phyloP scores from a whole-genome alignment of 257 asterid genomes.

The Fraxinus excelsior region DNA sequence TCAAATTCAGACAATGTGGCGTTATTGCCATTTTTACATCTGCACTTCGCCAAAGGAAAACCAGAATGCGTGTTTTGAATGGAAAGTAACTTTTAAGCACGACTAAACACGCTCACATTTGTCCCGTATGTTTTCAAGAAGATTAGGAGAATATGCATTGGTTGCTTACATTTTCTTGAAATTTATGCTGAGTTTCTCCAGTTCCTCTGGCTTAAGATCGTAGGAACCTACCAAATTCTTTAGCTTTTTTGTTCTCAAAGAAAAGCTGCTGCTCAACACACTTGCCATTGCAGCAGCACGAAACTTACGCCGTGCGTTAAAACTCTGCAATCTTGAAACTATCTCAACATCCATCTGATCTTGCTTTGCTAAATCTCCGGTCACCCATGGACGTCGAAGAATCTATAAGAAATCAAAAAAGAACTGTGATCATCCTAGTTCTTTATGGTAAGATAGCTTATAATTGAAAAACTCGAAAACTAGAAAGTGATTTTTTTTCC shows the following conservation, averaged over 20 bases:
- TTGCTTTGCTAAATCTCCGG: constrained; percentile 70
- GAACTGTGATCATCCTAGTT: background rate
- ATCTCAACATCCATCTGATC: constrained; percentile 84
- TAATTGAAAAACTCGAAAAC: background rate
- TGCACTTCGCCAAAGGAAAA: constrained; percentile 28
- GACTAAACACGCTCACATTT: too few species aligned
- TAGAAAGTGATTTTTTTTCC: background rate
- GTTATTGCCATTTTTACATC: constrained; percentile 66
- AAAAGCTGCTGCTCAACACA: too few species aligned
- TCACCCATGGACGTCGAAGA: constrained; percentile 80
- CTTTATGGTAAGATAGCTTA: background rate
- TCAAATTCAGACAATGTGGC: constrained; percentile 74
- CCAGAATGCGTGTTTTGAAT: background rate
- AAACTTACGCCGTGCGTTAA: constrained; percentile 81
- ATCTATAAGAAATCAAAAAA: constrained; percentile 37
- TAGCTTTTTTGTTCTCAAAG: constrained; percentile 60
- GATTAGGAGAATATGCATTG: background rate
- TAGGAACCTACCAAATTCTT: constrained; percentile 77
- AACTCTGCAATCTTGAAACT: constrained; percentile 65
- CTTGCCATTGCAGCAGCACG: constrained; percentile 95
- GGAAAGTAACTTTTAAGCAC: background rate
- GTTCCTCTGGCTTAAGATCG: constrained; percentile 83
- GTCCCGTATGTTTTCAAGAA: background rate
- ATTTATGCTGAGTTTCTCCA: constrained; percentile 59
- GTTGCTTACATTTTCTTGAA: constrained; percentile 67